These are phyloP conservation scores for Pichia exigua DNA, from an alignment of 805 yeast species.

Conservation along the genomic window DNA sequence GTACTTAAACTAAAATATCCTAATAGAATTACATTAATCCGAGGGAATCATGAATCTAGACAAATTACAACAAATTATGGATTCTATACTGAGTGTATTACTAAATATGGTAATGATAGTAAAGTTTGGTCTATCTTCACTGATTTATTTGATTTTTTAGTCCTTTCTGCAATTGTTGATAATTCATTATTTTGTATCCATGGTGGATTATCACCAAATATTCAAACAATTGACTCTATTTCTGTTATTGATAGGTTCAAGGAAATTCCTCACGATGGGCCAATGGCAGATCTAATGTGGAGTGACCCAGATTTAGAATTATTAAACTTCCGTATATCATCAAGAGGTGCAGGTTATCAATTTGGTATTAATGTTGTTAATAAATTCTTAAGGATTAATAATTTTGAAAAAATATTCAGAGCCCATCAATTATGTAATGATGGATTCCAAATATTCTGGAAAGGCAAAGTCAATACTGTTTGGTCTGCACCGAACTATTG, in stretches of 20 bases:
- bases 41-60: conserved; percentile 96
- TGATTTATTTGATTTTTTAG: conserved; percentile 85
- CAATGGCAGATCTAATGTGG: conserved; percentile 99
- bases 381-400: conserved; percentile 72
- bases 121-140: conserved; percentile 87
- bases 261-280: conserved; percentile 98
- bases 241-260: conserved; percentile 82
- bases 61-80: conserved; percentile 98
- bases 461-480: conserved; percentile 86
- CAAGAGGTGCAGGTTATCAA: conserved; percentile 97
- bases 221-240: conserved; percentile 89
- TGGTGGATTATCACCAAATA: conserved; percentile 93
- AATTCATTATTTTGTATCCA: conserved; percentile 89
- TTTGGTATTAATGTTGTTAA: conserved; percentile 89
- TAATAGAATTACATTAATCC: conserved; percentile 63
- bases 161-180: conserved; percentile 84
- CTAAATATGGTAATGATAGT: conserved; percentile 70
- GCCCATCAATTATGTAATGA: conserved; percentile 97
- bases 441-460: conserved; percentile 88
- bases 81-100: conserved; percentile 87
- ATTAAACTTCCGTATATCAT: conserved; percentile 75
- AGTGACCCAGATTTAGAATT: conserved; percentile 89
- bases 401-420: conserved; percentile 72
- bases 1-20: conserved; percentile 87
- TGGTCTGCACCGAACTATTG: conserved; percentile 99